A percentile compares a stretch with the other conserved stretches of the same genome.
phyloP scores from a whole-genome alignment of 805 yeast genomes.

The Yamadazyma takamatsuzukensis region DNA sequence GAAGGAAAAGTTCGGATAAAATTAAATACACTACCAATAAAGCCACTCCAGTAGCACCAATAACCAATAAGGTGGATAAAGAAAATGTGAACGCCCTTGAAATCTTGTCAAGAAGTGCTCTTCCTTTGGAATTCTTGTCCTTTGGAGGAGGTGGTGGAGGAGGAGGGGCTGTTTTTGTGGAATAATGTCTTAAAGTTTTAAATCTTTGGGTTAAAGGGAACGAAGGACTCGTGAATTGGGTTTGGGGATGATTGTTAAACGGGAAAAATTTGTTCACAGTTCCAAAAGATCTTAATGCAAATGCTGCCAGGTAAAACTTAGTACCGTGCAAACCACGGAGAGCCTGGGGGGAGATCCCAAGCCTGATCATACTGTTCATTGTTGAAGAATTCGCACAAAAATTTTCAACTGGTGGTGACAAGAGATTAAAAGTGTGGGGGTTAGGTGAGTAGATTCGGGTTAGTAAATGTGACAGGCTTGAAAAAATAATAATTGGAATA shows the following conservation, averaged over 20 bases:
- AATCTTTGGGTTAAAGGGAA: too few species aligned
- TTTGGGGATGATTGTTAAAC: too few species aligned
- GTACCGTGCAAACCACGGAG: too few species aligned
- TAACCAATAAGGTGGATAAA: constrained; percentile 55
- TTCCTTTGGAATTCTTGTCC: constrained; percentile 39
- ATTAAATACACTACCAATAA: constrained; percentile 68
- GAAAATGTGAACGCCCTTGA: constrained; percentile 60
- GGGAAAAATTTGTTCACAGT: too few species aligned
- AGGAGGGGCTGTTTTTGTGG: constrained; percentile 25
- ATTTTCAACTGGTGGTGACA: neutral
- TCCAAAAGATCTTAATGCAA: too few species aligned
- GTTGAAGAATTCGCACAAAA: neutral
- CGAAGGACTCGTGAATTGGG: too few species aligned
- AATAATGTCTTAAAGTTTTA: constrained; percentile 12
- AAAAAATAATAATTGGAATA: too few species aligned
- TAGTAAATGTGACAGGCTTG: neutral
- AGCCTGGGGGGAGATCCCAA: too few species aligned
- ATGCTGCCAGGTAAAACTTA: too few species aligned
- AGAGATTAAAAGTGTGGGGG: neutral
- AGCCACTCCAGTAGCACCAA: constrained; percentile 68
- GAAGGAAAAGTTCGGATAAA: constrained; percentile 76
- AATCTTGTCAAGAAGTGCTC: constrained; percentile 42
- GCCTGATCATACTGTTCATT: neutral
- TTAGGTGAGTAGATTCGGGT: neutral
- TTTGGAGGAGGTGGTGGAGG: constrained; percentile 36